Conservation (phyloP, 805 yeast genomes). For the Nakazawaea ambrosiae region DNA sequence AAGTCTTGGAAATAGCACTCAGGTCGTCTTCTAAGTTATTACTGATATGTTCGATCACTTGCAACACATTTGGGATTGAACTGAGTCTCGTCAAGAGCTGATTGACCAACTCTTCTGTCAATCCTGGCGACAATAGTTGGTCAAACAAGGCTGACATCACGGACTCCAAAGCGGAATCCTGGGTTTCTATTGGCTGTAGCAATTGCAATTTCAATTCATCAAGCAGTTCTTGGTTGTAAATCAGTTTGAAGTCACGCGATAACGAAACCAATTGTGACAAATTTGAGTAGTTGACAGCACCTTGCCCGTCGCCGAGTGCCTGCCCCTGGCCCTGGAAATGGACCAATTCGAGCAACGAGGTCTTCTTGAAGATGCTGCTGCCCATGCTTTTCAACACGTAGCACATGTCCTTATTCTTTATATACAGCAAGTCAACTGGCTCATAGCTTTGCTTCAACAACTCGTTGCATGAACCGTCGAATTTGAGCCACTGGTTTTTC, state of each 20-base stretch:
- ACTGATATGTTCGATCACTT: constrained; percentile 27
- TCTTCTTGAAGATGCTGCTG: constrained; percentile 26
- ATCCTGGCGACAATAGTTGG: constrained; percentile 29
- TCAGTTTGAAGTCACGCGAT: constrained; percentile 28
- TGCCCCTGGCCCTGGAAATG: neutral
- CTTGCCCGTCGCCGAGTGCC: neutral
- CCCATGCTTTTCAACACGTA: constrained; percentile 28
- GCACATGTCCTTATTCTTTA: constrained; percentile 23
- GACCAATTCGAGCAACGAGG: constrained; percentile 15
- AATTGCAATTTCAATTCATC: constrained; percentile 17
- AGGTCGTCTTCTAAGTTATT: constrained; percentile 11
- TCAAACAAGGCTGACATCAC: constrained; percentile 35
- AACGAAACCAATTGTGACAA: constrained; percentile 20
- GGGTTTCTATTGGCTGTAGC: no score
- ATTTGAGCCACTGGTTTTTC: constrained; percentile 57
- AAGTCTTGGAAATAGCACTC: no score
- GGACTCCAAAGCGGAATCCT: constrained; percentile 31
- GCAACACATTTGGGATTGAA: constrained; percentile 27
- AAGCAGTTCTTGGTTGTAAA: constrained; percentile 30
- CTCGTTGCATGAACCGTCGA: constrained; percentile 69
- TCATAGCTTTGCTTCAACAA: constrained; percentile 55
- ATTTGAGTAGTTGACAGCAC: neutral
- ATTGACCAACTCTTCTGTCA: constrained; percentile 31
- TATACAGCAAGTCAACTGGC: constrained; percentile 43
- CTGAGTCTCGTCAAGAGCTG: constrained; percentile 33